These are phyloP conservation scores for Neonectria magnoliae DNA, from an alignment of 2,329 filamentous ascomycete genomes.

Conservation along the genomic window DNA sequence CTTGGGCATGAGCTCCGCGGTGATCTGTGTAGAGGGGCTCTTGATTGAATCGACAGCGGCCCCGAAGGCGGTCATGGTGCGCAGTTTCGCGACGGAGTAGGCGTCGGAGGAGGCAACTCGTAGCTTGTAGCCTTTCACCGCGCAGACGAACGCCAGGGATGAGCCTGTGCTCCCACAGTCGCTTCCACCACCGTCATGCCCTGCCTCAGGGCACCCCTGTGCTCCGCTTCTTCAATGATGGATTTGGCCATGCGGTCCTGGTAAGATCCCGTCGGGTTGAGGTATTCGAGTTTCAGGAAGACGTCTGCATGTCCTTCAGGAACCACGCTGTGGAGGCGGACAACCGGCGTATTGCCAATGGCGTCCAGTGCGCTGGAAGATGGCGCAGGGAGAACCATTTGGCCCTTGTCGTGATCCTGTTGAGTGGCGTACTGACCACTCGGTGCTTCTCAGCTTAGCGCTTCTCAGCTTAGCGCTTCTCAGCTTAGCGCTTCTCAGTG, in stretches of 20 bases:
- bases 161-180: slow-evolving; percentile 19
- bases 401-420: too few relatives aligned
- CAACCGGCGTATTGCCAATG: neutral
- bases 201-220: neutral
- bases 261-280: slow-evolving; percentile 16
- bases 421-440: too few relatives aligned
- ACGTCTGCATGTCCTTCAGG: neutral
- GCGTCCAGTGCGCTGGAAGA: too few relatives aligned
- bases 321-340: neutral
- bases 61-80: neutral
- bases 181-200: slow-evolving; percentile 10
- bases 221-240: slow-evolving; percentile 8
- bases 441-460: too few relatives aligned
- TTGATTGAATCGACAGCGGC: neutral
- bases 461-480: too few relatives aligned
- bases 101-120: neutral
- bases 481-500: too few relatives aligned
- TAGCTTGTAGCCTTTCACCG: neutral
- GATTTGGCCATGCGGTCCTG: slow-evolving; percentile 19
- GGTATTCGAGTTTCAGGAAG: neutral
- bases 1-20: neutral
- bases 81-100: neutral
- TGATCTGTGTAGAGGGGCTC: neutral
- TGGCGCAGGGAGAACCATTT: too few relatives aligned
- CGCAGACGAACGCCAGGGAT: slow-evolving; percentile 11